phyloP scores from a whole-genome alignment of 768 basidiomycete genomes.

The Lentinula sp. region DNA sequence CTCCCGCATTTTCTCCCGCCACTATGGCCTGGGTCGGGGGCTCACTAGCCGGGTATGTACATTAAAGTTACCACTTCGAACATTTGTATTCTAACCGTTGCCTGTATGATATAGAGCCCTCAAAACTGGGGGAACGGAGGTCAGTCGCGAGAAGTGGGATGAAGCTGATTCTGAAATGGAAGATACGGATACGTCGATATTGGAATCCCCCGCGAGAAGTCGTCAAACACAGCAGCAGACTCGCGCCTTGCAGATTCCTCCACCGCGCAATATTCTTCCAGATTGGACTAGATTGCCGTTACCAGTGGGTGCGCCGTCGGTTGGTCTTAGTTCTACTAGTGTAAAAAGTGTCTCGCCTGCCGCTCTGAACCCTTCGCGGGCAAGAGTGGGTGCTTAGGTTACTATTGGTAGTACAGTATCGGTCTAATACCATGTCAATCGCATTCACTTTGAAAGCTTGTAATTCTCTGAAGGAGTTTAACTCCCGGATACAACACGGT shows the following conservation, averaged over 20 bases:
- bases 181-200: conserved; percentile 20
- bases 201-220: not conserved
- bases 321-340: conserved; percentile 14
- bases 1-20: conserved; percentile 81
- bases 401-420: too few relatives aligned
- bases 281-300: conserved; percentile 77
- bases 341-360: conserved; percentile 1
- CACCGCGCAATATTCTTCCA: conserved; percentile 48
- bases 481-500: too few relatives aligned
- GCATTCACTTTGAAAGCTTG: too few relatives aligned
- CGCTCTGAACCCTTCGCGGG: not conserved
- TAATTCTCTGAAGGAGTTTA: too few relatives aligned
- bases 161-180: conserved; percentile 46
- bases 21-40: conserved; percentile 91
- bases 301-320: conserved; percentile 58
- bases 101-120: conserved; percentile 48
- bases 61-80: not conserved
- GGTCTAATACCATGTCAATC: not conserved
- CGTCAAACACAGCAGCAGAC: not conserved
- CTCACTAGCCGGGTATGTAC: conserved; percentile 78
- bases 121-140: conserved; percentile 82
- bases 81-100: not conserved
- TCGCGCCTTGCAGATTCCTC: conserved; percentile 16
- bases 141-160: conserved; percentile 84
- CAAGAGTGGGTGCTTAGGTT: not conserved